A percentile compares a stretch with the other conserved stretches of the same genome.
These are phyloP conservation scores for Metschnikowia gruessii DNA, from an alignment of 805 yeast genomes.

Conservation along the genomic window DNA sequence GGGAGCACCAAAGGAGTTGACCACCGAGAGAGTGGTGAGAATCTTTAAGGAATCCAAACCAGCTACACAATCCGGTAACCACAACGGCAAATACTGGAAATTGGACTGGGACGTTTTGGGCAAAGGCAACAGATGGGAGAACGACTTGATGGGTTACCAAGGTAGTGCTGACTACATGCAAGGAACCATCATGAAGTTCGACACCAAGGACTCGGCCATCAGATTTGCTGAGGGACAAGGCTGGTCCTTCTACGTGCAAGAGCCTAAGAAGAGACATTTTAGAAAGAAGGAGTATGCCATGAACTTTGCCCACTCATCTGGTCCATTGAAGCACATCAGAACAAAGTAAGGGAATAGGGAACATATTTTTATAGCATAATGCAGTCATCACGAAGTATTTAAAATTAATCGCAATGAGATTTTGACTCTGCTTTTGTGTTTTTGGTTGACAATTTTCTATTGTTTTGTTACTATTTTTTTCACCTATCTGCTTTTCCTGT, in stretches of 20 bases:
- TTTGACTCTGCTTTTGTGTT: background rate
- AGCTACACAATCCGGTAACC: conserved; percentile 75
- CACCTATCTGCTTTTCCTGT: too few species aligned
- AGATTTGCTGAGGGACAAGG: conserved; percentile 81
- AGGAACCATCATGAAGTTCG: conserved; percentile 72
- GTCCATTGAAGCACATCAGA: conserved; percentile 75
- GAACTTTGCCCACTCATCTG: conserved; percentile 66
- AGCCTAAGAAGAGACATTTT: conserved; percentile 73
- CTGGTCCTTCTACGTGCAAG: conserved; percentile 79
- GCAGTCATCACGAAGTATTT: conserved; percentile 4
- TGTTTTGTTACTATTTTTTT: too few species aligned
- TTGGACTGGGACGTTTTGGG: conserved; percentile 80
- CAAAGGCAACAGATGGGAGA: conserved; percentile 83
- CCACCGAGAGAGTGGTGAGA: conserved; percentile 63
- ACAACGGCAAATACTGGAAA: conserved; percentile 60
- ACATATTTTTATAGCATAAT: conserved; percentile 9
- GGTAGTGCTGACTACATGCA: conserved; percentile 78
- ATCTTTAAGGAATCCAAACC: conserved; percentile 74
- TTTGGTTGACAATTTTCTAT: background rate
- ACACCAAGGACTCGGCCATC: conserved; percentile 71
- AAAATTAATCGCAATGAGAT: background rate
- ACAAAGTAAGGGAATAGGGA: conserved; percentile 50
- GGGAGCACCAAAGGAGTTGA: conserved; percentile 74
- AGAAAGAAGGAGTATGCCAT: conserved; percentile 70
- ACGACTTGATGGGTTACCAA: conserved; percentile 84